Evolutionary conservation across 1,139 yeast species (phyloP).

Genomic region (Hemisphaericaspora xylanilytica): DNA sequence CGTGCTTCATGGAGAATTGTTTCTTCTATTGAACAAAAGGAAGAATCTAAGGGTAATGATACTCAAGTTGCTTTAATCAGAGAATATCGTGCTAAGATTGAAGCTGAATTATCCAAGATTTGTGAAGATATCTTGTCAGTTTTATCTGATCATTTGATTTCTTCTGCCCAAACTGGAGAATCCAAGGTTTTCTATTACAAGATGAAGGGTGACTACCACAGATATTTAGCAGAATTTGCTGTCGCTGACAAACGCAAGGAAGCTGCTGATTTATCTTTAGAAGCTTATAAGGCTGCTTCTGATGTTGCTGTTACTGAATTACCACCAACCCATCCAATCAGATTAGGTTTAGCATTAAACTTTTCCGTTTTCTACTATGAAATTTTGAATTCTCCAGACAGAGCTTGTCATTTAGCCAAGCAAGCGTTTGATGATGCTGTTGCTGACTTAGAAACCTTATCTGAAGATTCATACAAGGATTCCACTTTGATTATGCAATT

Average conservation of each 20-base stretch:
- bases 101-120: constrained; percentile 86
- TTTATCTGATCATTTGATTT: constrained; percentile 83
- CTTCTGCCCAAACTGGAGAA: constrained; percentile 95
- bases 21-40: constrained; percentile 96
- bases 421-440: constrained; percentile 99
- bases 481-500: constrained; percentile 98
- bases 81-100: constrained; percentile 93
- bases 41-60: constrained; percentile 92
- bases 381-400: constrained; percentile 95
- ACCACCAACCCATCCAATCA: constrained; percentile 98
- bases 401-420: constrained; percentile 97
- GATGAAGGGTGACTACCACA: constrained; percentile 99
- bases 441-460: constrained; percentile 95
- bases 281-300: constrained; percentile 92
- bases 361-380: constrained; percentile 98
- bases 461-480: constrained; percentile 98
- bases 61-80: constrained; percentile 85
- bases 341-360: constrained; percentile 96
- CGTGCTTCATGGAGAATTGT: constrained; percentile 99
- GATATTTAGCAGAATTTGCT: constrained; percentile 97
- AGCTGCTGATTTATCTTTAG: constrained; percentile 89
- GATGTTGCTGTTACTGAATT: constrained; percentile 96
- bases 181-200: constrained; percentile 97
- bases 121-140: constrained; percentile 92
- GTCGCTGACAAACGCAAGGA: constrained; percentile 86